These are phyloP conservation scores for Pleurotus platypus DNA, from an alignment of 768 basidiomycete genomes.

Conservation along the genomic window DNA sequence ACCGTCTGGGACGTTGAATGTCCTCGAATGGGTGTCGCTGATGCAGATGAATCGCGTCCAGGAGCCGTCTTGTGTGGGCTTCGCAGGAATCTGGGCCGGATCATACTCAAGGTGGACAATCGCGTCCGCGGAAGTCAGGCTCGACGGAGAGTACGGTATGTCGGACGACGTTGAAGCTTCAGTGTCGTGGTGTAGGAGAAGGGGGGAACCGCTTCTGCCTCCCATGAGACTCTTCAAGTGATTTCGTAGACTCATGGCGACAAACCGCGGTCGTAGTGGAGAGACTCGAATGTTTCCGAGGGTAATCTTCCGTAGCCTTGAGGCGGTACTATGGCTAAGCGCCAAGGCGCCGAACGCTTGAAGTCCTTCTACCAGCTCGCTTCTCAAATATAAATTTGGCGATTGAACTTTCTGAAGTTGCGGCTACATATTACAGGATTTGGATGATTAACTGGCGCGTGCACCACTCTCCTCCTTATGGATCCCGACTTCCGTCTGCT, in stretches of 20 bases:
- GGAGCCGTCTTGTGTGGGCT: conserved; percentile 22
- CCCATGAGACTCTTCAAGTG: conserved; percentile 4
- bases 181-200: background rate
- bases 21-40: conserved; percentile 51
- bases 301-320: too few relatives aligned
- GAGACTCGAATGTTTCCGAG: too few relatives aligned
- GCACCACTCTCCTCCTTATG: too few relatives aligned
- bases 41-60: conserved; percentile 62
- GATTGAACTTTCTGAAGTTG: too few relatives aligned
- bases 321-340: too few relatives aligned
- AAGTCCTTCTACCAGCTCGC: too few relatives aligned
- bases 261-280: too few relatives aligned
- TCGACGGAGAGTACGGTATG: conserved; percentile 9
- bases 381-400: too few relatives aligned
- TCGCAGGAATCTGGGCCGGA: conserved; percentile 21
- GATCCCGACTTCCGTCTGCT: too few relatives aligned
- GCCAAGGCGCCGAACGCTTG: too few relatives aligned
- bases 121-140: conserved; percentile 20
- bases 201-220: conserved; percentile 4
- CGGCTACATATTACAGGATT: too few relatives aligned
- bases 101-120: conserved; percentile 37
- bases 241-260: background rate
- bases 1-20: conserved; percentile 49
- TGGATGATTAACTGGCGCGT: too few relatives aligned
- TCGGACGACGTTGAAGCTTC: background rate